Evolutionary conservation across 2,329 filamentous ascomycete species (phyloP).

Genomic region (Claviceps pazoutovae): DNA sequence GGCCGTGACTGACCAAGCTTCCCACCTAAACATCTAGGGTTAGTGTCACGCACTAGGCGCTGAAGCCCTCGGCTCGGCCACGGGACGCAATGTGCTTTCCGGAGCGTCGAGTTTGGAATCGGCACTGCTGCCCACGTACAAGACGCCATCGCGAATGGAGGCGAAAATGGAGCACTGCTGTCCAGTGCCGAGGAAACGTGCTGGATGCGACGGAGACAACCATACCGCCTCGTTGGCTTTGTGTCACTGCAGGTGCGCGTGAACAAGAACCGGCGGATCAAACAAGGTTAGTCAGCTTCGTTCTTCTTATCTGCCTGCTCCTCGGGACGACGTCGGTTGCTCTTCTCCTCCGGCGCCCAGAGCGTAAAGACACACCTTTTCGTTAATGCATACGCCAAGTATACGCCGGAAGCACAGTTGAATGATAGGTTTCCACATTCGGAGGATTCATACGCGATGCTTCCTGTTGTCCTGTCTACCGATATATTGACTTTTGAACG

Average conservation of each 20-base stretch:
- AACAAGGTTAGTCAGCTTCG: not conserved
- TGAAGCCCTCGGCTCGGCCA: not conserved
- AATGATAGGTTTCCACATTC: no score
- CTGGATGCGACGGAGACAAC: constrained; percentile 1
- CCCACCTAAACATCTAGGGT: no score
- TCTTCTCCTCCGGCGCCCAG: not conserved
- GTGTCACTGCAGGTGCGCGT: not conserved
- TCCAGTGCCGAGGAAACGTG: not conserved
- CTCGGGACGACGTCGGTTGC: not conserved
- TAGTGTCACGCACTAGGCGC: no score
- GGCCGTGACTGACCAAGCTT: no score
- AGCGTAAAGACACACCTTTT: not conserved
- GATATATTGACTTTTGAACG: not conserved
- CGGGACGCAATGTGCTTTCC: not conserved
- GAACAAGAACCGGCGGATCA: not conserved
- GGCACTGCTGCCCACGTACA: not conserved
- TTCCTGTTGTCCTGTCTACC: not conserved
- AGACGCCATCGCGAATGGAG: not conserved
- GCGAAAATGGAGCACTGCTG: not conserved
- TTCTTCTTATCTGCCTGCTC: not conserved
- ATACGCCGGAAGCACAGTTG: no score
- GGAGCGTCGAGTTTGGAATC: not conserved
- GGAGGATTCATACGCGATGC: not conserved
- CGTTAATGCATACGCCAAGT: no score
- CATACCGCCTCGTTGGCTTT: not conserved